These are phyloP conservation scores for Trichoderma sp. DNA, from an alignment of 2,329 filamentous ascomycete genomes.

Conservation along the genomic window DNA sequence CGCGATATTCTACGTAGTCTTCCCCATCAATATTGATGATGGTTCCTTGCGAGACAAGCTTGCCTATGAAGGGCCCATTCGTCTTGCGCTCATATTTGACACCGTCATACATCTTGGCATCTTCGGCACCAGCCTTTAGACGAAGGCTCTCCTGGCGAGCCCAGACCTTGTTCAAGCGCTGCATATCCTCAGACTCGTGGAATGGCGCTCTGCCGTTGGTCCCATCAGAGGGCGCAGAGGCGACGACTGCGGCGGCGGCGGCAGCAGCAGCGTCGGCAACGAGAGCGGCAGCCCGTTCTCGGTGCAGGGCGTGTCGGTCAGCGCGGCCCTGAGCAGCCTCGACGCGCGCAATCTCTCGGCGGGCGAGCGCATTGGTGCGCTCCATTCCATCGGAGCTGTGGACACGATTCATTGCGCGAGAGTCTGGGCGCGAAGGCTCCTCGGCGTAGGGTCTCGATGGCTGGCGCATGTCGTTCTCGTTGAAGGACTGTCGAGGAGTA, in stretches of 20 bases:
- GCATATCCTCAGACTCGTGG: constrained; percentile 51
- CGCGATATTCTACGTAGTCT: constrained; percentile 67
- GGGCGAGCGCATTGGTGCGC: constrained; percentile 52
- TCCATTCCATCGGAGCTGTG: constrained; percentile 43
- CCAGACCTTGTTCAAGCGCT: constrained; percentile 59
- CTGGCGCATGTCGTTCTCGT: constrained; percentile 28
- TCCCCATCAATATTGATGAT: constrained; percentile 67
- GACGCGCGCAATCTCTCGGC: constrained; percentile 54
- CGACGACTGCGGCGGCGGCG: constrained; percentile 31
- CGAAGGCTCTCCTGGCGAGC: constrained; percentile 53
- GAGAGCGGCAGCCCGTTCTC: constrained; percentile 43
- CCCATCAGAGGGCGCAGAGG: constrained; percentile 26
- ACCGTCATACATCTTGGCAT: constrained; percentile 59
- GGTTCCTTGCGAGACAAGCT: constrained; percentile 62
- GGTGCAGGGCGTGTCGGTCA: constrained; percentile 49
- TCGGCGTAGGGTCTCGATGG: constrained; percentile 8
- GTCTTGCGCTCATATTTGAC: constrained; percentile 65
- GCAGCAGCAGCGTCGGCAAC: constrained; percentile 38
- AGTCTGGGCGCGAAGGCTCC: constrained; percentile 28
- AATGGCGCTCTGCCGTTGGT: constrained; percentile 41
- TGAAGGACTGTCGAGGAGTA: constrained; percentile 34
- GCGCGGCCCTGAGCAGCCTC: constrained; percentile 54
- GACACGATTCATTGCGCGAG: constrained; percentile 29
- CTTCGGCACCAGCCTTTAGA: constrained; percentile 47
- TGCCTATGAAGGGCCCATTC: constrained; percentile 62